Conservation (phyloP, 139 green algal genomes). For the Micractinium conductrix region DNA sequence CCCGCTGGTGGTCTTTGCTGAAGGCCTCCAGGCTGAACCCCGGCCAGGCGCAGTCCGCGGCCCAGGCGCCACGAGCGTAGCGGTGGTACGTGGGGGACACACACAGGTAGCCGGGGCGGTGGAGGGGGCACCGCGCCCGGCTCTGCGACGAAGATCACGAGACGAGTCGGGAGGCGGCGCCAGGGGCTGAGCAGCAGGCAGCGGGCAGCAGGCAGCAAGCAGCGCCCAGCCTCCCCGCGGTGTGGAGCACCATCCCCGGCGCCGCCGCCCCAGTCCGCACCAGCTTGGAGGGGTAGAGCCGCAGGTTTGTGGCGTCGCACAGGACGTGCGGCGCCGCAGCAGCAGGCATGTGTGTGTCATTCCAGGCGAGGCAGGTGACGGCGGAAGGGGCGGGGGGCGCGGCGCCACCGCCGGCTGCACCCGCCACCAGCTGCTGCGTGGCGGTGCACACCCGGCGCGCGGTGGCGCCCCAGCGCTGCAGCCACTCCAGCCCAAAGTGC, state of each 20-base stretch:
- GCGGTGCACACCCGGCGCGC: conserved; percentile 30
- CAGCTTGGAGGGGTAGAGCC: conserved; percentile 36
- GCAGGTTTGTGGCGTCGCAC: conserved; percentile 44
- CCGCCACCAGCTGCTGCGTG: background rate
- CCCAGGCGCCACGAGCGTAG: conserved; percentile 42
- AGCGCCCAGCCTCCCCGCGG: background rate
- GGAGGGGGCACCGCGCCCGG: conserved; percentile 28
- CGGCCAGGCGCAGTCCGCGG: conserved; percentile 32
- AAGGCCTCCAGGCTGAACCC: conserved; percentile 23
- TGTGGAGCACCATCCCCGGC: background rate
- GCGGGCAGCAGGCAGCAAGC: background rate
- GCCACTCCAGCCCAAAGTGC: conserved; percentile 43
- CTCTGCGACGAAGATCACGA: too few relatives aligned
- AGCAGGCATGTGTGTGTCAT: conserved; percentile 42
- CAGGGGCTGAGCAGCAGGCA: background rate
- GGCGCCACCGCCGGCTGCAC: too few relatives aligned
- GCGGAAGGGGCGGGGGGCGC: background rate
- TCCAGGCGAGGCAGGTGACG: conserved; percentile 16
- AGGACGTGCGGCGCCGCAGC: conserved; percentile 42
- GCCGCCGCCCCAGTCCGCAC: background rate
- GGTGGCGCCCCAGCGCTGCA: conserved; percentile 35
- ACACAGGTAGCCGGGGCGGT: conserved; percentile 44
- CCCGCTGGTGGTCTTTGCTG: conserved; percentile 45
- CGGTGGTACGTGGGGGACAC: conserved; percentile 33
- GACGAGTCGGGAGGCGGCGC: background rate